These are phyloP conservation scores for Beta corolliflora DNA, from an alignment of 179 eudicot species.

Conservation along the genomic window DNA sequence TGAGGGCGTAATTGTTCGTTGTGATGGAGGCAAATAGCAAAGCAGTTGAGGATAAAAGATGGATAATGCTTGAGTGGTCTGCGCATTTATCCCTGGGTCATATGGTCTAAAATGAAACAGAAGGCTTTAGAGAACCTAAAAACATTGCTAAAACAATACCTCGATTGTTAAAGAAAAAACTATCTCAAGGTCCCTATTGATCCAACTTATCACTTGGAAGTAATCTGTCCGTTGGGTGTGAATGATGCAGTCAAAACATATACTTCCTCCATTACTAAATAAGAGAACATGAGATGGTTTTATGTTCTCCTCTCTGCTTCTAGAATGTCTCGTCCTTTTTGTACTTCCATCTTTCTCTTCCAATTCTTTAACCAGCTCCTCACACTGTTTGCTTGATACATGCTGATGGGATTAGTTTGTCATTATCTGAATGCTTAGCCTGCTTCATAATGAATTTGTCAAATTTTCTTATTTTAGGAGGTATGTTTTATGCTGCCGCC, in stretches of 20 bases:
- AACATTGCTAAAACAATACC: not conserved
- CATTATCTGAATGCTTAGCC: not conserved
- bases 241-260: too few species aligned
- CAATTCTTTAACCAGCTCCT: not conserved
- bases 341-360: not conserved
- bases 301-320: not conserved
- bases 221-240: too few species aligned
- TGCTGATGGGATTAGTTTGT: not conserved
- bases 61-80: not conserved
- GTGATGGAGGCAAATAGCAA: not conserved
- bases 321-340: not conserved
- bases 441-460: not conserved
- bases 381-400: not conserved
- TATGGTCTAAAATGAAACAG: not conserved
- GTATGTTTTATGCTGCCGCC: slow-evolving; percentile 98
- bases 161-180: not conserved
- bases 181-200: not conserved
- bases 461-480: slow-evolving; percentile 52
- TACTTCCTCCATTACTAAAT: too few species aligned
- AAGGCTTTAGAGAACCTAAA: not conserved
- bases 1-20: not conserved
- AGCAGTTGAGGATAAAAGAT: not conserved
- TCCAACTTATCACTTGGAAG: not conserved
- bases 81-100: not conserved
- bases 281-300: too few species aligned